Conservation (phyloP, 2,329 filamentous ascomycete genomes). For the Alternaria angustiovoidea region DNA sequence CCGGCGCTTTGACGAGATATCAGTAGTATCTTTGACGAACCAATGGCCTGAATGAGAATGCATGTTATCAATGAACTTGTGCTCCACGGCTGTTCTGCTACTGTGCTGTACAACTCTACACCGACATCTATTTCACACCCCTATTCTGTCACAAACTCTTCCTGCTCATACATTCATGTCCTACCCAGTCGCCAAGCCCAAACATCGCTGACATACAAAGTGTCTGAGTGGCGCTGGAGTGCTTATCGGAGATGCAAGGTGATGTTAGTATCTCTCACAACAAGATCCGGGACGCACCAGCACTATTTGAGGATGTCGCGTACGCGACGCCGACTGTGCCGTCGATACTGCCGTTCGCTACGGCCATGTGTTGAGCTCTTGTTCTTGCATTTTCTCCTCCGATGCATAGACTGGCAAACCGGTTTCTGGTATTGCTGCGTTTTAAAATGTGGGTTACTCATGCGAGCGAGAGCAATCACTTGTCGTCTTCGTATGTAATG, state of each 20-base stretch:
- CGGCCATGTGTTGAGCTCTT: not conserved
- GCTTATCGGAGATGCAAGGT: not conserved
- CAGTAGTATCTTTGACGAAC: conserved; percentile 10
- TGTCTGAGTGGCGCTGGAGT: not conserved
- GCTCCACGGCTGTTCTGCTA: not conserved
- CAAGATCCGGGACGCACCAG: not conserved
- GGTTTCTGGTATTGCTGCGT: not conserved
- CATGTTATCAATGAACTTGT: conserved; percentile 11
- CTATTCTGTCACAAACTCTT: not conserved
- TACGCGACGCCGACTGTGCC: not conserved
- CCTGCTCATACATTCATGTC: not conserved
- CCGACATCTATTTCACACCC: not conserved
- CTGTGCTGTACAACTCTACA: not conserved
- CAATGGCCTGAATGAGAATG: conserved; percentile 20
- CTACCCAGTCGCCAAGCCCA: not conserved
- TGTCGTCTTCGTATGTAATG: conserved; percentile 34
- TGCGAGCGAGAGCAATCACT: conserved; percentile 13
- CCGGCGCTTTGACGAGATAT: conserved; percentile 13
- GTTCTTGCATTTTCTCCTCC: not conserved
- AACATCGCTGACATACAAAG: not conserved
- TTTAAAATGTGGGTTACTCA: not conserved
- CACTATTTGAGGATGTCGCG: not conserved
- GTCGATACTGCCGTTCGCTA: not conserved
- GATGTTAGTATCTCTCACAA: not conserved
- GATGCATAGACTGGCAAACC: not conserved